A percentile compares a stretch with the other conserved stretches of the same genome.
Evolutionary conservation across 2,329 filamentous ascomycete species (phyloP).

Genomic region (Clonostachys chloroleuca): DNA sequence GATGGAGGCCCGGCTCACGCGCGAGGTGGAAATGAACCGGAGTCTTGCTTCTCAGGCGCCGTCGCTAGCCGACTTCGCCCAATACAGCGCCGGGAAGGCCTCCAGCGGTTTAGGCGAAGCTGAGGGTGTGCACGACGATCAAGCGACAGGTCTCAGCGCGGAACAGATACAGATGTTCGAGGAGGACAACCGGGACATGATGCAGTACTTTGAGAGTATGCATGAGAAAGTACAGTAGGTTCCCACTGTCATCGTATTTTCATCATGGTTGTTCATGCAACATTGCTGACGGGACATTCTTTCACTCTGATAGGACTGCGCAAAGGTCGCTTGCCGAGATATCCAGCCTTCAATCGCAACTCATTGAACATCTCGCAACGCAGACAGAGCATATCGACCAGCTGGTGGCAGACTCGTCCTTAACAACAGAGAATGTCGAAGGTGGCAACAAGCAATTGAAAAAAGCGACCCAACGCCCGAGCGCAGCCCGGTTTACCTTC

Average conservation of each 20-base stretch:
- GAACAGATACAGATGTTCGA: constrained; percentile 94
- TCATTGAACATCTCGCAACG: constrained; percentile 78
- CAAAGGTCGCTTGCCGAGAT: constrained; percentile 92
- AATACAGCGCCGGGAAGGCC: constrained; percentile 15
- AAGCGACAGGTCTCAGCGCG: constrained; percentile 56
- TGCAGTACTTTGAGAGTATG: constrained; percentile 91
- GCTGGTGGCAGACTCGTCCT: constrained; percentile 76
- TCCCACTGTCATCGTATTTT: neutral
- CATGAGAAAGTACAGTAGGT: constrained; percentile 88
- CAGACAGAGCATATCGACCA: constrained; percentile 89
- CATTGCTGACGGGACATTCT: neutral
- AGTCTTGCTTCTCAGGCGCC: constrained; percentile 72
- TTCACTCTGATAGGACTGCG: constrained; percentile 56
- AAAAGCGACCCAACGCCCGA: constrained; percentile 68
- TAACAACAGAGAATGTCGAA: constrained; percentile 81
- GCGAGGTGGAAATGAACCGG: constrained; percentile 86
- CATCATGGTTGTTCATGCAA: neutral
- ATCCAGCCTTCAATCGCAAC: constrained; percentile 82
- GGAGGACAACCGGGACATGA: constrained; percentile 86
- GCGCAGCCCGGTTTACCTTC: constrained; percentile 73
- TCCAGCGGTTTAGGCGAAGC: neutral
- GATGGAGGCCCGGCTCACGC: constrained; percentile 84
- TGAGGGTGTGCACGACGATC: constrained; percentile 11
- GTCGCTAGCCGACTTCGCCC: constrained; percentile 22
- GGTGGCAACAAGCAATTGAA: constrained; percentile 90